Conservation (phyloP, 768 basidiomycete genomes). For the Pisolithus sp. region DNA sequence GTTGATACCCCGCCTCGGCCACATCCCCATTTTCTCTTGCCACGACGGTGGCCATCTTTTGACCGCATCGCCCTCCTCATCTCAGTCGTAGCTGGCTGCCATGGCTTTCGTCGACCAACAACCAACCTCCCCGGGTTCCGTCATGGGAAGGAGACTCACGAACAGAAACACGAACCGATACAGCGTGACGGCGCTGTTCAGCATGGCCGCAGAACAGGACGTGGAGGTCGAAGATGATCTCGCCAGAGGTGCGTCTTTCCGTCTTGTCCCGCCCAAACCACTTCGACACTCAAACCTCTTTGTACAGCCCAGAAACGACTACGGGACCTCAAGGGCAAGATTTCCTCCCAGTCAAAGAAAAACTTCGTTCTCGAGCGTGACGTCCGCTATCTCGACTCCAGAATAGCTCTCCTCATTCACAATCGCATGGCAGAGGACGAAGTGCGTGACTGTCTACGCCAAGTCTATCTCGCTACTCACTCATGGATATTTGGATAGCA, state of each 20-base stretch:
- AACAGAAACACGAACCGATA: conserved; percentile 96
- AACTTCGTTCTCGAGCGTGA: conserved; percentile 99
- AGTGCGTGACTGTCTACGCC: conserved; percentile 38
- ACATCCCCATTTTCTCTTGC: no score
- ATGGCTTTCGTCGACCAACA: conserved; percentile 57
- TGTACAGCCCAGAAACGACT: conserved; percentile 90
- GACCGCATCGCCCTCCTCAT: neutral
- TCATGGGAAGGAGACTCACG: conserved; percentile 70
- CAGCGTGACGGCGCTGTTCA: conserved; percentile 91
- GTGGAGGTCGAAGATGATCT: conserved; percentile 97
- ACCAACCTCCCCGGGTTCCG: conserved; percentile 55
- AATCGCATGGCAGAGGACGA: conserved; percentile 97
- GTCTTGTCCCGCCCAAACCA: neutral
- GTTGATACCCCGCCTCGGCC: no score
- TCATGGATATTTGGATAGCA: conserved; percentile 45
- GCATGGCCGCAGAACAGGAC: conserved; percentile 98
- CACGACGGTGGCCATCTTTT: neutral
- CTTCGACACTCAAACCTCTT: neutral
- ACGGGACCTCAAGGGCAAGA: conserved; percentile 91
- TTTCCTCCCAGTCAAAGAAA: conserved; percentile 98
- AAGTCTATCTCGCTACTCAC: conserved; percentile 2
- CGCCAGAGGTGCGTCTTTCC: conserved; percentile 64
- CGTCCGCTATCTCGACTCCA: conserved; percentile 94
- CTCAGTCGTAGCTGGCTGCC: neutral
- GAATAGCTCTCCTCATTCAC: conserved; percentile 96